phyloP scores from a whole-genome alignment of 129 eudicot genomes.

The Arctium lappa region DNA sequence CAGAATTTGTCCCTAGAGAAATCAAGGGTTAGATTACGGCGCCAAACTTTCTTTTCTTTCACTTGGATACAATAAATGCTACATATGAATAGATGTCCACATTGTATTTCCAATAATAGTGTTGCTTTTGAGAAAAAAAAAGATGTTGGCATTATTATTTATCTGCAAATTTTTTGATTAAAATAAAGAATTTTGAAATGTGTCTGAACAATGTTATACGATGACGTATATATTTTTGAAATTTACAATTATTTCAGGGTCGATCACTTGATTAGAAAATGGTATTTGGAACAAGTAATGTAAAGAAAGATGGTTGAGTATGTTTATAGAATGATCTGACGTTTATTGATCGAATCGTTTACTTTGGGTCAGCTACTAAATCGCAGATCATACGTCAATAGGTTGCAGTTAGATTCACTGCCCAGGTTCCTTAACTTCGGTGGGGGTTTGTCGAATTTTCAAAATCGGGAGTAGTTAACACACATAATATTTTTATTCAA shows the following conservation, averaged over 20 bases:
- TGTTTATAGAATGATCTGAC: background rate
- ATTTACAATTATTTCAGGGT: background rate
- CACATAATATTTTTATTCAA: background rate
- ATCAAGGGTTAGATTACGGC: background rate
- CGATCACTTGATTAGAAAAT: background rate
- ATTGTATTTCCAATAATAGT: background rate
- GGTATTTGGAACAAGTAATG: background rate
- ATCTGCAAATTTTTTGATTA: background rate
- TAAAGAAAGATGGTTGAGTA: too few species aligned
- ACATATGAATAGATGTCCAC: background rate
- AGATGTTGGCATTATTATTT: background rate
- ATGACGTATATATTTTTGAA: background rate
- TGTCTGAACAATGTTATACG: too few species aligned
- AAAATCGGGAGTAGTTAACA: too few species aligned
- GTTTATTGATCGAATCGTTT: too few species aligned
- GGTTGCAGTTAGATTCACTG: background rate
- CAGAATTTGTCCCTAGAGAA: background rate
- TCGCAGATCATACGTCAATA: too few species aligned
- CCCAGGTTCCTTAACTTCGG: background rate
- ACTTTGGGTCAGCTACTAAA: background rate
- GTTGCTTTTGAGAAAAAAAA: constrained; percentile 16
- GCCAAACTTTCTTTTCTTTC: background rate
- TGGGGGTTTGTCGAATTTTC: background rate
- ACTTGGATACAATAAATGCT: background rate
- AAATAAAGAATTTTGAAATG: too few species aligned